Base-by-base conservation (phyloP, 2,329 filamentous ascomycete genomes). In the Paramyrothecium roridum region DNA sequence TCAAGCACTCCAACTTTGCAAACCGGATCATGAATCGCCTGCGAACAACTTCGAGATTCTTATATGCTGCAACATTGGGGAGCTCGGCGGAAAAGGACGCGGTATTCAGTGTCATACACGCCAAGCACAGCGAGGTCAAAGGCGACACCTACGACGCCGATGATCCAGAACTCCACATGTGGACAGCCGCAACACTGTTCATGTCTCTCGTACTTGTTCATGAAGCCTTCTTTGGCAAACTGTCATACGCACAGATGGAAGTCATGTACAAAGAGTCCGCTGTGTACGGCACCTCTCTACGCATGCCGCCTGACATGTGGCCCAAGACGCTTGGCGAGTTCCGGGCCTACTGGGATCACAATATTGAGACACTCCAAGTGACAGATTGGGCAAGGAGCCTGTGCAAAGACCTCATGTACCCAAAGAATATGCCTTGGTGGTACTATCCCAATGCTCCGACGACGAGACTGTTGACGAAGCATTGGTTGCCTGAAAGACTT, bases 121-220 rank as follows among this genome's bases (percentile, higher is more conserved):
- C 60, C 13, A 70, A 68, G 11, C 71, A 75, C 56, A 57, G 62
- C 7, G 45, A 59, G 3, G 67, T 74, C 26, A 65, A 64, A n/a
- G 71, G 71, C 2, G 58, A 61, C 21, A 59, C 57, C 11, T 74
- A 74, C 57, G 61, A 63, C 33, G 72, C 73, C 50, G 65, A 74
- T 51, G 71, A 75, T 54, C 65, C 70, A 4, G 58, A 63, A 30
- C 66, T 74, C 11, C 73, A 75, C 57, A 65, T 71, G 48, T 75
- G 72, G 73, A 72, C 74, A 13, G 72, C 73, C 0, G 68, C 72
- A 2, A 74, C 73, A 2, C 62, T 75, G 7, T 75, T 75, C 52
- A 72, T 69, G 8, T 65, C 70, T 2, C 63, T 65, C 7, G 61
- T 70, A 43, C 65, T 69, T 37, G 57, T 74, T 16, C 73, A 74